A percentile compares a stretch with the other conserved stretches of the same genome.
phyloP scores from a whole-genome alignment of 495 filamentous ascomycete genomes.

The Annulohypoxylon maeteangense region DNA sequence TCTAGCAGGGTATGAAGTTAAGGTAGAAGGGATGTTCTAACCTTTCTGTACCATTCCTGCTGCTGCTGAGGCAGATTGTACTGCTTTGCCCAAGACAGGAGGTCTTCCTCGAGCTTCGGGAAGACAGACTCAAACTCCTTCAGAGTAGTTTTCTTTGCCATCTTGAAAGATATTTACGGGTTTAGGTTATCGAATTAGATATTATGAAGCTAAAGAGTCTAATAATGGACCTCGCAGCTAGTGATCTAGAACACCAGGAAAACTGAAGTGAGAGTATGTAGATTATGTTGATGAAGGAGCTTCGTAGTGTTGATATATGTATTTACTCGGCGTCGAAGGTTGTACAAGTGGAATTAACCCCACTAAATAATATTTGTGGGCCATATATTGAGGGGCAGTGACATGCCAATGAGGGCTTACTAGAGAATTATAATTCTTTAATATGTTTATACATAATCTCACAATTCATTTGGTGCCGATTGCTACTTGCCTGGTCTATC shows the following conservation, averaged over 20 bases:
- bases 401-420: too few relatives aligned
- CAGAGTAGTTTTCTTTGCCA: constrained; percentile 74
- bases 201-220: background rate
- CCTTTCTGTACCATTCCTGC: constrained; percentile 87
- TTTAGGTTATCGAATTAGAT: background rate
- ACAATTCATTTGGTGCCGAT: too few relatives aligned
- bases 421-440: background rate
- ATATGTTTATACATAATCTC: background rate
- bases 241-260: too few relatives aligned
- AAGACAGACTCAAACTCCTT: constrained; percentile 91
- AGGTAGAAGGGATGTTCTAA: constrained; percentile 51
- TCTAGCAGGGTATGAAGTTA: background rate
- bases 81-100: constrained; percentile 76
- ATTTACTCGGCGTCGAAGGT: constrained; percentile 8
- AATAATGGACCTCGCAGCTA: background rate
- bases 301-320: background rate
- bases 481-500: too few relatives aligned
- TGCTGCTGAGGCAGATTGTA: constrained; percentile 86
- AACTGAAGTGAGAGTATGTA: background rate
- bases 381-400: background rate
- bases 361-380: background rate
- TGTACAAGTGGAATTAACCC: background rate
- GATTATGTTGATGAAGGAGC: background rate
- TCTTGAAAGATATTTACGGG: constrained; percentile 45
- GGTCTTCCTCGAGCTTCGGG: constrained; percentile 78